A percentile compares a stretch with the other conserved stretches of the same genome.
Evolutionary conservation across 192 early-diverging fungal genomes (phyloP).

Genomic region (Backusella tarrabulga): DNA sequence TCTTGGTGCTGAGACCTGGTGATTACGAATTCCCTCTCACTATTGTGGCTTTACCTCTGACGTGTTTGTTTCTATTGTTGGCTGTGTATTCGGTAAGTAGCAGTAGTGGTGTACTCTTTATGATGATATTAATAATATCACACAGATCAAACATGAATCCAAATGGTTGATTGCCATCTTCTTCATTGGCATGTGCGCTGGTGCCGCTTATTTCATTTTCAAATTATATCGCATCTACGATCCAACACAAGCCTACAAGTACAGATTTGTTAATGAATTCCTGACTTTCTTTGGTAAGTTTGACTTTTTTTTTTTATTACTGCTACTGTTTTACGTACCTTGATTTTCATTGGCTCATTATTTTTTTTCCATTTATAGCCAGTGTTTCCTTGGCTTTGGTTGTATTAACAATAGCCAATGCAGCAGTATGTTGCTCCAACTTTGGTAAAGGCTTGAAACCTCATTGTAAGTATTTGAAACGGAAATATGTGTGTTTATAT

Average conservation of each 20-base stretch:
- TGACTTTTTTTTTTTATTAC: background rate
- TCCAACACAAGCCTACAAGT: conserved; percentile 39
- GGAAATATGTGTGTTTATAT: background rate
- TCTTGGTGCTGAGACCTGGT: conserved; percentile 47
- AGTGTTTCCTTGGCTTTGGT: conserved; percentile 42
- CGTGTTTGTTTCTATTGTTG: conserved; percentile 56
- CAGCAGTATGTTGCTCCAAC: conserved; percentile 55
- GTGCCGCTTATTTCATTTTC: conserved; percentile 66
- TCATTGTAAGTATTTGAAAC: conserved; percentile 41
- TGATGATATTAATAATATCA: background rate
- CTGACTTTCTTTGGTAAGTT: conserved; percentile 72
- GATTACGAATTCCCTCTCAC: conserved; percentile 53
- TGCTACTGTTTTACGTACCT: too few species aligned
- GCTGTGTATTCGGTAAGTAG: conserved; percentile 61
- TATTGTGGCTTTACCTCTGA: conserved; percentile 56
- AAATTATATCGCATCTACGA: conserved; percentile 64
- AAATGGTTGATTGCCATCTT: conserved; percentile 57
- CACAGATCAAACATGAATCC: conserved; percentile 62
- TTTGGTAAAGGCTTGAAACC: conserved; percentile 64
- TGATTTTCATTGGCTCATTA: background rate
- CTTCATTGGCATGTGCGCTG: conserved; percentile 57
- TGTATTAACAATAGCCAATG: conserved; percentile 51
- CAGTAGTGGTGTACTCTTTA: too few species aligned
- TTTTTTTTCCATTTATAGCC: conserved; percentile 14
- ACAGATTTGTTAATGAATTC: conserved; percentile 51